Conservation (phyloP, 2,329 filamentous ascomycete species). For the Paramyrothecium roridum region DNA sequence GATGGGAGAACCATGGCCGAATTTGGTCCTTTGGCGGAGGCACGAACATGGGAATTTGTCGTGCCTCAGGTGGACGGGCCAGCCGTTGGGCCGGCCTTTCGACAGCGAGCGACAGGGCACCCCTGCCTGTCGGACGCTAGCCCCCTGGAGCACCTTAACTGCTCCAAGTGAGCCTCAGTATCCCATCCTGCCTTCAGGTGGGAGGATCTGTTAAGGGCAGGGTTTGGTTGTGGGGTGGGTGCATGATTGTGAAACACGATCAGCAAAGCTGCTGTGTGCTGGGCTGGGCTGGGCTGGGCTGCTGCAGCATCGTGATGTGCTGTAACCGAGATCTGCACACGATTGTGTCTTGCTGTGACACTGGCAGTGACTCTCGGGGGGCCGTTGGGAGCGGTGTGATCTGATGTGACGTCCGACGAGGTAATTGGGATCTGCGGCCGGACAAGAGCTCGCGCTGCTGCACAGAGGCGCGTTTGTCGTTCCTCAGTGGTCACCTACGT, state of each 20-base stretch:
- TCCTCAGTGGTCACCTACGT: too few species aligned
- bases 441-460: neutral
- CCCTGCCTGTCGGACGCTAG: neutral
- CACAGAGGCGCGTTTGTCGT: neutral
- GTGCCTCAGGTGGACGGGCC: neutral
- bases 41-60: neutral
- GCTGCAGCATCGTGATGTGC: too few species aligned
- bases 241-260: too few species aligned
- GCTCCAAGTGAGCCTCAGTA: too few species aligned
- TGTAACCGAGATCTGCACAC: too few species aligned
- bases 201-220: too few species aligned
- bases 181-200: too few species aligned
- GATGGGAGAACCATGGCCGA: neutral
- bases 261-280: too few species aligned
- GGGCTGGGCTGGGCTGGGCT: too few species aligned
- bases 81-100: neutral
- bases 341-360: too few species aligned
- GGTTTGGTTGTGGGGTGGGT: too few species aligned
- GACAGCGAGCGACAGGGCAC: neutral
- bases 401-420: neutral
- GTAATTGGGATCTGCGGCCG: neutral
- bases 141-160: neutral
- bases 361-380: too few species aligned
- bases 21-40: neutral
- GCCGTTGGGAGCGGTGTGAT: neutral